Base-by-base conservation (phyloP, 73 alveolate species). In the Paramecium tetraurelia region DNA sequence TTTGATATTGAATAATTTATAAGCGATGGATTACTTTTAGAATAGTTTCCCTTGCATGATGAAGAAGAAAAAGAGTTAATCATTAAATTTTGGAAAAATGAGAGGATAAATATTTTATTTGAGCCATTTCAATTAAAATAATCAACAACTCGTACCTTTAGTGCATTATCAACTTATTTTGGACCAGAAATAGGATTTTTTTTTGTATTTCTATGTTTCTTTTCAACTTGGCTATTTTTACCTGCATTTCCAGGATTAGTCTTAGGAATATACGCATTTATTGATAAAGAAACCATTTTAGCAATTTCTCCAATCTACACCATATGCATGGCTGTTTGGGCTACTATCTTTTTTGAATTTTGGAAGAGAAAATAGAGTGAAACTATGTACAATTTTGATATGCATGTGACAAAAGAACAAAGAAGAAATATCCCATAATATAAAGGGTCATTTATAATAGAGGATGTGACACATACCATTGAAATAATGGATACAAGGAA, bases 331-430 rank as follows among this genome's bases (percentile, higher is more conserved):
- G 86, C 59, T 29, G 77, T 59, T 20, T 71, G 86, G 86, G 86
- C 86, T 4, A 29, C 86, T 1, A 71, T 71, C 16, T 71, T 71
- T 71, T 71, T 71, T 31, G 86, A 71, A 71, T 71, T 71, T 36
- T 71, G 86, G 86, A 71, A 71, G 41, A 71, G 86, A 59, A 59
- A 71, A 36, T 27, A 71, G 29, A 71, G 86, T 14, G 86, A 71
- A 71, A 29, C 86, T 71, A 36, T 36, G 50, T 71, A 33, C 18
- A 33, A 33, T 71, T 71, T 71, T 31, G 86, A 71, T 71, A 71
- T 71, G 58, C 86, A 71, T 71, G 35, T 71, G 16, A 11, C 33
- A 24, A 71, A 71, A 10, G 86, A 71, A 71, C 14, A 71, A 36
- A 24, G 58, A 11, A 71, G 50, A 33, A 71, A 24, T 33, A 71